phyloP scores from a whole-genome alignment of 1,284 basidiomycete species.

The Melampsora americana region DNA sequence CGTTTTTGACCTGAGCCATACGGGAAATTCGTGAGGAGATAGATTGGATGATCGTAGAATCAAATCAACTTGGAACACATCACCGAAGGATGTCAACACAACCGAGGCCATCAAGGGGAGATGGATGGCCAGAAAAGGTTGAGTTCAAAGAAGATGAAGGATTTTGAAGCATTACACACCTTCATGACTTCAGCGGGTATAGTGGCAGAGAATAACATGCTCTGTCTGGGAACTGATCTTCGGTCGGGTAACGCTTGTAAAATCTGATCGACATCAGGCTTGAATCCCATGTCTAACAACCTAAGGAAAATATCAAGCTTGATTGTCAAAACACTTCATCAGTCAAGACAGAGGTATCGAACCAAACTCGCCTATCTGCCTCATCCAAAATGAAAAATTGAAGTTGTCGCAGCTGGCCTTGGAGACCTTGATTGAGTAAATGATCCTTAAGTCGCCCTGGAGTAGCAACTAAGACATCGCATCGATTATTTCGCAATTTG shows the following conservation, averaged over 20 bases:
- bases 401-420: conserved; percentile 50
- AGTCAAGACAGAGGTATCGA: conserved; percentile 53
- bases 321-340: conserved; percentile 54
- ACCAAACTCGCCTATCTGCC: conserved; percentile 52
- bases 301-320: conserved; percentile 48
- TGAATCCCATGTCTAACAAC: conserved; percentile 49
- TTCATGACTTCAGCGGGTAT: conserved; percentile 56
- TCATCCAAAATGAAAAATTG: conserved; percentile 58
- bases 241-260: conserved; percentile 54
- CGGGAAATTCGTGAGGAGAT: conserved; percentile 8
- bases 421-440: conserved; percentile 55
- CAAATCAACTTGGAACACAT: background rate
- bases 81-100: background rate
- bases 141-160: background rate
- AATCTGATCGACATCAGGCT: conserved; percentile 51
- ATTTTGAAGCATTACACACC: conserved; percentile 43
- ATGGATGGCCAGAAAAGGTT: background rate
- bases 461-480: conserved; percentile 58
- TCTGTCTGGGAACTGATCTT: conserved; percentile 53
- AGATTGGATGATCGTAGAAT: no score
- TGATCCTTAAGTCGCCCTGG: conserved; percentile 59
- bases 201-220: conserved; percentile 59
- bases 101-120: background rate
- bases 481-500: conserved; percentile 51
- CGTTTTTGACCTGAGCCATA: conserved; percentile 56